A percentile compares a stretch with the other conserved stretches of the same genome.
Conservation (phyloP, 169 alveolate genomes). For the Theileria luwenshuni region DNA sequence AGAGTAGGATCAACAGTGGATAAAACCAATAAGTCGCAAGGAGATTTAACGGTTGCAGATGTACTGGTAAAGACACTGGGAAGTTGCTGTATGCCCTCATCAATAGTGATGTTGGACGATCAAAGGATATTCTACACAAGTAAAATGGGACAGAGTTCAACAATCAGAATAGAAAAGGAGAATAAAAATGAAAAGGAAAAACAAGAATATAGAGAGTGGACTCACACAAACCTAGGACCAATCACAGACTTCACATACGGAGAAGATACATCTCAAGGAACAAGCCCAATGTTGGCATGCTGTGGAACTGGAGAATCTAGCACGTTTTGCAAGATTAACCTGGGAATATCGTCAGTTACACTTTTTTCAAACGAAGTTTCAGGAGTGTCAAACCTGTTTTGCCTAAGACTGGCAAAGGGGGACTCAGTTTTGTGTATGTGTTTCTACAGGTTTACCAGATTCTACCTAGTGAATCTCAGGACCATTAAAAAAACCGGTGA, state of each 20-base stretch:
- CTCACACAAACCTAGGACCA: slow-evolving; percentile 64
- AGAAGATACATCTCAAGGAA: slow-evolving; percentile 22
- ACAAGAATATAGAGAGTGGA: slow-evolving; percentile 23
- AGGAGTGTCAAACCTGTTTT: slow-evolving; percentile 35
- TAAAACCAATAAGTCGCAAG: not conserved
- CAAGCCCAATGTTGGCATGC: slow-evolving; percentile 51
- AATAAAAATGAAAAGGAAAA: not conserved
- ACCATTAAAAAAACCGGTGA: not conserved
- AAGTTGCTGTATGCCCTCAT: slow-evolving; percentile 42
- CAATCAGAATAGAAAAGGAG: slow-evolving; percentile 18
- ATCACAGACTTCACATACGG: slow-evolving; percentile 55
- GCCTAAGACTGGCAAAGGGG: not conserved
- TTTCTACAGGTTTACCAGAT: slow-evolving; percentile 39
- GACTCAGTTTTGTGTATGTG: slow-evolving; percentile 34
- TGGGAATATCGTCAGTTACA: slow-evolving; percentile 39
- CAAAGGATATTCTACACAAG: slow-evolving; percentile 40
- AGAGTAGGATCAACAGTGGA: slow-evolving; percentile 4
- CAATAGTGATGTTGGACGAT: slow-evolving; percentile 39
- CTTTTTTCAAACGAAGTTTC: slow-evolving; percentile 17
- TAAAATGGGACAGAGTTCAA: slow-evolving; percentile 39
- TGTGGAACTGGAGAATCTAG: slow-evolving; percentile 62
- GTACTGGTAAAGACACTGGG: slow-evolving; percentile 29
- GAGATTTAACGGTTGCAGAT: slow-evolving; percentile 19
- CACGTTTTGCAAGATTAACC: slow-evolving; percentile 43
- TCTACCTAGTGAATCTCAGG: slow-evolving; percentile 25